Base-by-base conservation (phyloP, 1,284 basidiomycete species). In the Ganoderma leucocontextum region DNA sequence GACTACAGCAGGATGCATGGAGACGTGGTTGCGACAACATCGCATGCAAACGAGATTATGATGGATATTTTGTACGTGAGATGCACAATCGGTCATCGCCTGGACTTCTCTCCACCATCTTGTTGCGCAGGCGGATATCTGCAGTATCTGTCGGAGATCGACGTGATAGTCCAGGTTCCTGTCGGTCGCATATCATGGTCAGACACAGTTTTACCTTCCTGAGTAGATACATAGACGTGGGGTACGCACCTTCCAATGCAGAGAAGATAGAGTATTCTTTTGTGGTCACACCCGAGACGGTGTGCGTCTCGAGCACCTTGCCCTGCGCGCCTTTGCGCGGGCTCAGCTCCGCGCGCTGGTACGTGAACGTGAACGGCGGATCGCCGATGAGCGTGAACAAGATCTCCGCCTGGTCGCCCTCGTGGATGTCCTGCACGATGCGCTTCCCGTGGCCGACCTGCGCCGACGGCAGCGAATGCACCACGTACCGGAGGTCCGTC, bases 301-400 rank as follows among this genome's bases (percentile, higher is more conserved):
- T 95, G 75, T 95, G 95, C 29, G 95, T 96, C 78, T 97, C 95
- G 13, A 96, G 85, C 22, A 96, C 89, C 77, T 90, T 92, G 64
- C 88, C 89, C 73, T 86, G 89, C 39, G 86, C 86, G 55, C 88
- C 87, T 78, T 91, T 92, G 81, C 85, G 88, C 9, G 82, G 77
- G 75, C 81, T 86, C 35, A 88, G 83, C 79, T 94, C 93, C 2
- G 93, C 87, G 58, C 95, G 87, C 78, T 96, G 95, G 78, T 96
- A 96, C 0, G 95, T 95, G 81, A 99, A 99, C 1, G 96, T 93
- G 82, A 98, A 99, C 0, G 97, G 97, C 44, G 97, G 93, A 74
- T 94, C 93, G 65, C 97, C 97, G 58, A 90, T 85, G 69, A 99
- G 88, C 12, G 88, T 90, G 81, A 99, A 98, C 58, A 94, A 84